Base-by-base conservation (phyloP, 441 rosid genomes). In the Daphne laureola region DNA sequence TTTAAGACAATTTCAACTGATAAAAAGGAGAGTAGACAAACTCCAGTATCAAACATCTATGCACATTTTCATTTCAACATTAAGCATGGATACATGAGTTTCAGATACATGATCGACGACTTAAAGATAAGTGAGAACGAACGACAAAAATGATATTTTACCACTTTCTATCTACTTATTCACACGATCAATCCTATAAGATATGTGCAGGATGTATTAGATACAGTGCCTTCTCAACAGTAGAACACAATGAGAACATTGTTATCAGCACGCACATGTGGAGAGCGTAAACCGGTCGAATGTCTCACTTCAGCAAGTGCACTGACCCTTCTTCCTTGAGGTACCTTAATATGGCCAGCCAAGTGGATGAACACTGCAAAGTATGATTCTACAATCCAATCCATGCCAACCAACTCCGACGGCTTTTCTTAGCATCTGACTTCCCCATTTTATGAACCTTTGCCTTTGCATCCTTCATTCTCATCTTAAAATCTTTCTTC, bases 361-460 rank as follows among this genome's bases (percentile, higher is more conserved):
- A 31, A 31, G 38, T 6, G 38, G 38, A 9, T 31, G 38, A 7
- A 9, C 38, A 31, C 11, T 31, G 38, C 11, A 31, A 7, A 31
- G 8, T 1, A 31, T 31, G 11, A 3, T 7, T 31, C 38, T 31
- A 31, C 38, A 31, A 31, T 9, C 38, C 38, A 31, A 76, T 60
- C 77, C 73, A 81, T 14, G 71, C 95, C 99, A 97, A 93, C 99
- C 99, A 93, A 65, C 67, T 90, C 53, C 93, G 71, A 38, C 84
- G 80, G 51, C 67, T 58, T 74, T 69, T 86, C 1, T 80, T 81
- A 43, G 57, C 68, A n/a, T 80, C 95, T 47, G 67, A 43, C 51
- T 57, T 64, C 45, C 76, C 72, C 27, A 58, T 75, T 63, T 78
- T 89, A 59, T 74, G 78, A 38, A 93, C 71, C 72, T 82, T 82